These are phyloP conservation scores for Ceratocystis alfenasii DNA, from an alignment of 2,329 filamentous ascomycete species.

Conservation along the genomic window DNA sequence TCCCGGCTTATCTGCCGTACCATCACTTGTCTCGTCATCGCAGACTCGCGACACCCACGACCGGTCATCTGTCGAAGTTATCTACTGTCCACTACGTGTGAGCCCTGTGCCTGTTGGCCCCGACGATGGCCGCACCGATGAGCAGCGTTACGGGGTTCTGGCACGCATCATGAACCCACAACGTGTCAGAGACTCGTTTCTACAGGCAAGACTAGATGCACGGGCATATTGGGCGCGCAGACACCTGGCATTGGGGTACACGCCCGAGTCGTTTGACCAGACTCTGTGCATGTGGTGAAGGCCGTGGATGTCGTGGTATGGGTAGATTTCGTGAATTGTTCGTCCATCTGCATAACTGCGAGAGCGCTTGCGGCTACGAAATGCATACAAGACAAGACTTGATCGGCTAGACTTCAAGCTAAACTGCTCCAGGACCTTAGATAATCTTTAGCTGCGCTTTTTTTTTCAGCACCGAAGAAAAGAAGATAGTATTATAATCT, in stretches of 20 bases:
- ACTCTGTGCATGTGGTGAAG: background rate
- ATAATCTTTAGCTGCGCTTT: background rate
- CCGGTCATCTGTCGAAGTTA: too few relatives aligned
- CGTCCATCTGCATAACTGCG: too few relatives aligned
- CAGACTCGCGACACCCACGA: background rate
- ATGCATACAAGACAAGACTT: too few relatives aligned
- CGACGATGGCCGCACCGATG: background rate
- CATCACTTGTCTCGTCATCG: background rate
- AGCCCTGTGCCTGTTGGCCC: background rate
- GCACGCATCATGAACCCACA: background rate
- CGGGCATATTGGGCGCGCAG: background rate
- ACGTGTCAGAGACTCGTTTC: background rate
- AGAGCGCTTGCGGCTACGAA: too few relatives aligned
- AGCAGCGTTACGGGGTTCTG: background rate
- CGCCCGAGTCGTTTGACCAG: background rate
- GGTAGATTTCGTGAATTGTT: too few relatives aligned
- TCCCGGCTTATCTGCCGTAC: background rate
- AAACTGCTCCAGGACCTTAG: background rate
- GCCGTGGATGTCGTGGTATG: background rate
- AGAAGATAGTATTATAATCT: background rate
- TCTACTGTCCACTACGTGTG: background rate
- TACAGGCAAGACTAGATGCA: background rate
- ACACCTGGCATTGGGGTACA: background rate
- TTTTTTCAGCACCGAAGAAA: background rate
- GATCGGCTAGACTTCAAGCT: too few relatives aligned